These are phyloP conservation scores for Vishniacozyma victoriae DNA, from an alignment of 768 basidiomycete species.

Conservation along the genomic window DNA sequence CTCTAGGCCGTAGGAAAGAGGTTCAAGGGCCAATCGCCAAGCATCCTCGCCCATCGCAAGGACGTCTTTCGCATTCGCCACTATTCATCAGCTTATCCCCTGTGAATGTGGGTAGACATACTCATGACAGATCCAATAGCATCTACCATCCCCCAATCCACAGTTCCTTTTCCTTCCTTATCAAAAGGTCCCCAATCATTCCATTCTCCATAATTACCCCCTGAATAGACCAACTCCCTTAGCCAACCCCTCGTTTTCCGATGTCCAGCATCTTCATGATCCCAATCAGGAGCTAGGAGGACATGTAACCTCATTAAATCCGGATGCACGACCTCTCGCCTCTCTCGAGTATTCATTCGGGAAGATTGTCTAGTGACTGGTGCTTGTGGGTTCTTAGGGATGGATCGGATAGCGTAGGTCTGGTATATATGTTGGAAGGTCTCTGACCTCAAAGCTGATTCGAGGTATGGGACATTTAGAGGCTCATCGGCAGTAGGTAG, in stretches of 20 bases:
- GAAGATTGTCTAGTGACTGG: too few species aligned
- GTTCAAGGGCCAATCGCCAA: constrained; percentile 29
- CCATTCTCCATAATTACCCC: constrained; percentile 17
- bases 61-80: constrained; percentile 27
- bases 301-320: constrained; percentile 21
- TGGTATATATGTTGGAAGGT: constrained; percentile 22
- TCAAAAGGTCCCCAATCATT: constrained; percentile 42
- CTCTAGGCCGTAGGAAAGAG: constrained; percentile 30
- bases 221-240: constrained; percentile 29
- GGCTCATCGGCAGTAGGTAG: constrained; percentile 9
- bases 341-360: constrained; percentile 4
- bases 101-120: constrained; percentile 25
- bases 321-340: constrained; percentile 21
- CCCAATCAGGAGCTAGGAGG: constrained; percentile 21
- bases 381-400: too few species aligned
- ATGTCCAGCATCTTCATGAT: constrained; percentile 14
- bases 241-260: constrained; percentile 23
- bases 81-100: constrained; percentile 5
- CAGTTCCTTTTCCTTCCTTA: constrained; percentile 29
- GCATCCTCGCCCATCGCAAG: constrained; percentile 20
- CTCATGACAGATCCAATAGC: constrained; percentile 39
- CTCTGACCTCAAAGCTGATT: constrained; percentile 16
- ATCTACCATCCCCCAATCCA: constrained; percentile 39
- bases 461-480: constrained; percentile 16
- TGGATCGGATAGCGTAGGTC: too few species aligned